These are phyloP conservation scores for Prunus armeniaca DNA, from an alignment of 306 rosid genomes.

Conservation along the genomic window DNA sequence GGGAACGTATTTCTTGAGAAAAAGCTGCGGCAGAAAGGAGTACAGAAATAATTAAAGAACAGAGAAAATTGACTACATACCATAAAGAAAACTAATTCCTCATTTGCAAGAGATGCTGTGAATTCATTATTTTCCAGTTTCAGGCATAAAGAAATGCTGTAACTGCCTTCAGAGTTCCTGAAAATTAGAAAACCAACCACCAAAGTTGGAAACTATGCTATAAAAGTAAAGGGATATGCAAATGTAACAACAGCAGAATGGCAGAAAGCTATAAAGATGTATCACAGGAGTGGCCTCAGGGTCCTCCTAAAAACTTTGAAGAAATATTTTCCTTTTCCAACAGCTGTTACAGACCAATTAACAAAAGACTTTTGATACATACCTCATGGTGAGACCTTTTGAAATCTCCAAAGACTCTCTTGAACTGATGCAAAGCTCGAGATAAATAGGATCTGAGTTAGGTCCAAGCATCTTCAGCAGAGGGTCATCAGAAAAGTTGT, in stretches of 20 bases:
- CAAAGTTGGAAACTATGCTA: background rate
- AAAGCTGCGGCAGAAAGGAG: background rate
- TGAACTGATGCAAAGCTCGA: slow-evolving; percentile 42
- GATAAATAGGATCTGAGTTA: background rate
- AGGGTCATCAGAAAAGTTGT: slow-evolving; percentile 37
- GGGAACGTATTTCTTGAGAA: background rate
- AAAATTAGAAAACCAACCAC: slow-evolving; percentile 5
- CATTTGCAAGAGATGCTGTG: too few relatives aligned
- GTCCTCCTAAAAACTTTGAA: slow-evolving; percentile 7
- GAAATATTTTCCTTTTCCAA: slow-evolving; percentile 2
- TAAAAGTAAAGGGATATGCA: background rate
- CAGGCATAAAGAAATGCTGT: too few relatives aligned
- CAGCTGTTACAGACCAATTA: slow-evolving; percentile 9
- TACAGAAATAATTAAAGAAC: too few relatives aligned
- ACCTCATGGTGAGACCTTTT: slow-evolving; percentile 84
- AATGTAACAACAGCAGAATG: background rate
- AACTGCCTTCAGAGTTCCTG: background rate
- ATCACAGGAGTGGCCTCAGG: slow-evolving; percentile 13
- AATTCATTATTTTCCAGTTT: too few relatives aligned
- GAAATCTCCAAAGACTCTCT: slow-evolving; percentile 37
- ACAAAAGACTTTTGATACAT: slow-evolving; percentile 15
- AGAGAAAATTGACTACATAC: too few relatives aligned
- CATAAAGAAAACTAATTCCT: too few relatives aligned
- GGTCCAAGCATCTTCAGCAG: slow-evolving; percentile 24
- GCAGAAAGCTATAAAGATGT: background rate